Evolutionary conservation across 441 rosid species (phyloP).

Genomic region (Metrosideros polymorpha): DNA sequence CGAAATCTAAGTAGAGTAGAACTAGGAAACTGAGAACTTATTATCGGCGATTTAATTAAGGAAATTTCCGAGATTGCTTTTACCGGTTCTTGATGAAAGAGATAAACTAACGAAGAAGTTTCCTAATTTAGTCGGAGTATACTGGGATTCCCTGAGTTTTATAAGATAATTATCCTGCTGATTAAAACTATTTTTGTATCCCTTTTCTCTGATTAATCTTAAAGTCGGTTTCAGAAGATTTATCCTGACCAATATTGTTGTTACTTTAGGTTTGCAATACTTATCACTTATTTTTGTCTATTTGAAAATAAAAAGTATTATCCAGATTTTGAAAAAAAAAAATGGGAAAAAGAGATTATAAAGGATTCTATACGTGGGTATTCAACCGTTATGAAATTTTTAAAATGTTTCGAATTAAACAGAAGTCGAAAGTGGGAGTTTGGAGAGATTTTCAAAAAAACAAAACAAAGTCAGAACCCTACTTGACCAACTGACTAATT

Average conservation of each 20-base stretch:
- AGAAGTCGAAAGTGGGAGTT: background rate
- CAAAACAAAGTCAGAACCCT: background rate
- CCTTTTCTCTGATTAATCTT: background rate
- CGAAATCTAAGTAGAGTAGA: background rate
- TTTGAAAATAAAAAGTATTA: background rate
- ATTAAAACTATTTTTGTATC: background rate
- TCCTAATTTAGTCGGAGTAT: background rate
- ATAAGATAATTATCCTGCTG: background rate
- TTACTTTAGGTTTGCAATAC: background rate
- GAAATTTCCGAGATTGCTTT: background rate
- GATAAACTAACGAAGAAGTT: background rate
- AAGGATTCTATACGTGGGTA: background rate
- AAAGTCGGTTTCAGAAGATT: background rate
- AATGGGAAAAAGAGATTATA: background rate
- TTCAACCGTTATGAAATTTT: background rate
- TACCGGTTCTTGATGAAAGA: background rate
- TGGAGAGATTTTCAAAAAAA: background rate
- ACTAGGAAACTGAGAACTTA: background rate
- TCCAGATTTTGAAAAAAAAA: background rate
- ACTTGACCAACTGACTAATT: background rate
- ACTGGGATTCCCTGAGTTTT: background rate
- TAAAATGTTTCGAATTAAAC: background rate
- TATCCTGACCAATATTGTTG: background rate
- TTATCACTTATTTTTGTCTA: background rate
- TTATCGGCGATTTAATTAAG: background rate